These are phyloP conservation scores for Magnolia officinalis DNA, from an alignment of 164 flowering plant genomes.

Conservation along the genomic window DNA sequence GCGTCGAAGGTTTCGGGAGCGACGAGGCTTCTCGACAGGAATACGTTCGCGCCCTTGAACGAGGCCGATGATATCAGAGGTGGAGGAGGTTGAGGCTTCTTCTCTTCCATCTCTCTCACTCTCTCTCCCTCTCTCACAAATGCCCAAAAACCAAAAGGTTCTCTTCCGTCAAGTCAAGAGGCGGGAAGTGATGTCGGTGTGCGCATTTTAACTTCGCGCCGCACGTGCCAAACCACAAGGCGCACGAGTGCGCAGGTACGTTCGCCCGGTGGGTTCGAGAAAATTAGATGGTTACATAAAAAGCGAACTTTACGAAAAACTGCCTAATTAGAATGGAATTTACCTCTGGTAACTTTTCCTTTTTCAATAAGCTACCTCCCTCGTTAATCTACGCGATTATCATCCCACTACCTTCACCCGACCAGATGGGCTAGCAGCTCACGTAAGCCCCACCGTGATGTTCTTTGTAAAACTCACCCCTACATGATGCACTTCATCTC, in stretches of 20 bases:
- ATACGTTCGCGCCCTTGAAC: constrained; percentile 71
- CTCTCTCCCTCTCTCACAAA: neutral
- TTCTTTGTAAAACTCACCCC: too few relatives aligned
- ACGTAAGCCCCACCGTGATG: too few relatives aligned
- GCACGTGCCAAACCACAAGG: neutral
- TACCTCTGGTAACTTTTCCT: too few relatives aligned
- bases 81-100: neutral
- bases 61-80: constrained; percentile 33
- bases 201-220: neutral
- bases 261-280: too few relatives aligned
- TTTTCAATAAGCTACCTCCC: too few relatives aligned
- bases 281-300: too few relatives aligned
- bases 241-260: neutral
- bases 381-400: too few relatives aligned
- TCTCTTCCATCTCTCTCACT: neutral
- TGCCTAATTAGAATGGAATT: too few relatives aligned
- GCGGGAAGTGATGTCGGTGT: neutral
- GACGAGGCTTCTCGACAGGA: constrained; percentile 79
- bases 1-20: constrained; percentile 79
- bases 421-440: too few relatives aligned
- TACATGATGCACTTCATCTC: too few relatives aligned
- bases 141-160: neutral
- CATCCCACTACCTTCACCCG: too few relatives aligned
- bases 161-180: neutral
- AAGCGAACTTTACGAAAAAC: too few relatives aligned